Evolutionary conservation across 2,329 filamentous ascomycete species (phyloP).

Genomic region (Aspergillus transmontanensis): DNA sequence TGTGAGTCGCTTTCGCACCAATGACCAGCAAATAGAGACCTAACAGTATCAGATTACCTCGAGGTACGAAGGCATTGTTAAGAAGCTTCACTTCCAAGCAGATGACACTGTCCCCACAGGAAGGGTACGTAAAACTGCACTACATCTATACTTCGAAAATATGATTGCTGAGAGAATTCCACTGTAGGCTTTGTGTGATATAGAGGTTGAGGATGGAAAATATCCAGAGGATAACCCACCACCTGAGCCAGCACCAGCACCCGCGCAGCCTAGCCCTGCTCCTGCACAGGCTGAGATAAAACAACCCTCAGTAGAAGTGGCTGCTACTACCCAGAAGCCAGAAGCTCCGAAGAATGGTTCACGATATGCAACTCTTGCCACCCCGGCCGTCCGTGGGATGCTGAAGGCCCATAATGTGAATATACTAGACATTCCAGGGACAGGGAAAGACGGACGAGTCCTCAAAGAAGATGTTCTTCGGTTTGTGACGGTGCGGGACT

Average conservation of each 20-base stretch:
- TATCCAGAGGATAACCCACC: constrained; percentile 59
- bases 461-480: constrained; percentile 87
- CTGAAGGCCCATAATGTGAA: constrained; percentile 77
- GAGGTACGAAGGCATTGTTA: constrained; percentile 91
- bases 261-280: constrained; percentile 17
- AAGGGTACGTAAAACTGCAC: constrained; percentile 49
- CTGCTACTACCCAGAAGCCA: constrained; percentile 9
- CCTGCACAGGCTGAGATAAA: constrained; percentile 18
- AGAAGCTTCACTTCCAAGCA: constrained; percentile 92
- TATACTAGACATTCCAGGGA: constrained; percentile 77
- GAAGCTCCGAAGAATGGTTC: constrained; percentile 39
- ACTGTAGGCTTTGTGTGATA: constrained; percentile 79
- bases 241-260: constrained; percentile 28
- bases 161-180: constrained; percentile 14
- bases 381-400: constrained; percentile 87
- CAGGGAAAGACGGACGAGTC: constrained; percentile 87
- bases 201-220: constrained; percentile 82
- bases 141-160: neutral
- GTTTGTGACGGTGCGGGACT: constrained; percentile 61
- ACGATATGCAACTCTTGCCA: constrained; percentile 76
- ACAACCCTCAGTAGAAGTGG: constrained; percentile 17
- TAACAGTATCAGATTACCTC: constrained; percentile 79
- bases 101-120: constrained; percentile 97
- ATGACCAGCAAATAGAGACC: neutral
- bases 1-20: constrained; percentile 38